Base-by-base conservation (phyloP, 192 early-diverging fungal genomes). In the Backusella circina region DNA sequence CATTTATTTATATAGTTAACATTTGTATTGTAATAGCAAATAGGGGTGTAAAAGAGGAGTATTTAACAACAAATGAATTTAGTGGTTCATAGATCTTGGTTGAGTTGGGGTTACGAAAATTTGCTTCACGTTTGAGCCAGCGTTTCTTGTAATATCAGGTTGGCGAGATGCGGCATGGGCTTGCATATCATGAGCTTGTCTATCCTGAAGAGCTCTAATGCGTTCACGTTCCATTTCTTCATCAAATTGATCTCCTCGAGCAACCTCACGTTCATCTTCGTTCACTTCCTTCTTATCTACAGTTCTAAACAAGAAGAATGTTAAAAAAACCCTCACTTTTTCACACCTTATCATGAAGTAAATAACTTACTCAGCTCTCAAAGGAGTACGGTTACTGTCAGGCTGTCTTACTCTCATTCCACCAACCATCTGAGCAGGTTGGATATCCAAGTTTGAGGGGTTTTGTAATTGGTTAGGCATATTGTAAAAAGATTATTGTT, bases 331-430 rank as follows among this genome's bases (percentile, higher is more conserved):
- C 10, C 26, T 9, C 54, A 61, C 10, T 61, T 51, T 8, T 41
- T 47, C 16, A n/a, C 44, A 47, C 10, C 21, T 12, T 23, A 57
- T 9, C 26, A 61, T 54, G 6, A 7, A 26, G n/a, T 54, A 61
- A 61, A 3, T 0, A 61, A 61, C 54, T 61, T 61, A 61, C 35
- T 70, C 41, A 16, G 69, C 41, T 28, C 39, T 70, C 26, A 70
- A 41, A 32, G 37, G 69, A 32, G n/a, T 47, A 47, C 69, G 69
- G 26, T 70, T 38, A 16, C 13, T 16, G 9, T 70, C 69, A 30
- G 69, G 69, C 6, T 70, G 69, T 39, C 47, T 70, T 8, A 70
- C 69, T 70, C 69, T 70, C 69, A 70, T 70, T 26, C 69, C 69
- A 47, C 69, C 69, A 7, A 70, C 69, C 8, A 47, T 70, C 37